A percentile compares a stretch with the other conserved stretches of the same genome.
Conservation (phyloP, 257 asterid genomes). For the Catharanthus roseus region DNA sequence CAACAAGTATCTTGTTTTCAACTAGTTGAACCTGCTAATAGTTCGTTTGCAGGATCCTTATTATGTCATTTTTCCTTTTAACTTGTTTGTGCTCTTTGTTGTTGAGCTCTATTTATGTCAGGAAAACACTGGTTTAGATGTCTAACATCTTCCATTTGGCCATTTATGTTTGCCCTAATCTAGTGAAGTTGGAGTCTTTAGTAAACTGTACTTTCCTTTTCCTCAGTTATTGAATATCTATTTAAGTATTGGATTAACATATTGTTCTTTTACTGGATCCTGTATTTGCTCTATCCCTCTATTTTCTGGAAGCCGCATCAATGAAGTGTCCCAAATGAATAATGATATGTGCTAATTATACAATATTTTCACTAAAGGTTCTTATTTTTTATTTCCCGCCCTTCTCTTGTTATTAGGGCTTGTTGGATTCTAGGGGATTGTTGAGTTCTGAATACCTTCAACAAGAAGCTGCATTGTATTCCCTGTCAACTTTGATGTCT, state of each 20-base stretch:
- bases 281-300: background rate
- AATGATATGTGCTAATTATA: background rate
- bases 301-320: background rate
- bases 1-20: background rate
- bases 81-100: background rate
- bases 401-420: constrained; percentile 40
- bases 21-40: background rate
- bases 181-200: background rate
- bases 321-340: background rate
- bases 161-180: background rate
- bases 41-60: background rate
- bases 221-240: background rate
- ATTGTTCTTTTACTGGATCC: background rate
- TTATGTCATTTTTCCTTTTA: background rate
- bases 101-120: background rate
- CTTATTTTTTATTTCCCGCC: constrained; percentile 1
- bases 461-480: constrained; percentile 71
- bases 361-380: background rate
- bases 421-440: constrained; percentile 73
- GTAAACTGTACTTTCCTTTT: background rate
- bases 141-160: background rate
- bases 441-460: constrained; percentile 57
- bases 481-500: constrained; percentile 82
- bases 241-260: background rate
- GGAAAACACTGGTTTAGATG: background rate